Base-by-base conservation (phyloP, 345 rosid species). In the Litchi chinensis region DNA sequence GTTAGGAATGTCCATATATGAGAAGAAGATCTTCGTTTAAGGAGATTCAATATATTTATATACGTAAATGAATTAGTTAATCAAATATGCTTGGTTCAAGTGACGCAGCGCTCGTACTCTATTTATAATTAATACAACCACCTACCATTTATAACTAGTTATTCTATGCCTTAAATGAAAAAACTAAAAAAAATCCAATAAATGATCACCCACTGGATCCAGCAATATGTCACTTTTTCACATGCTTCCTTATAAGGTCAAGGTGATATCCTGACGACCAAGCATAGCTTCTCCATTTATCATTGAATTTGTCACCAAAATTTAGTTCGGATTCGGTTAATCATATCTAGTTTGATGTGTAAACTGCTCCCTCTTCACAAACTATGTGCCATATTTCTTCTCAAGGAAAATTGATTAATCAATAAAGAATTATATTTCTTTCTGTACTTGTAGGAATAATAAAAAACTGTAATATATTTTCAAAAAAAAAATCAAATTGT, bases 211-310 rank as follows among this genome's bases (percentile, higher is more conserved):
- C 26, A 44, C 43, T 15, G 16, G 39, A 21, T 63, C 28, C 2
- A 68, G 22, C 2, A 6, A 63, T 39, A 65, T 73, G 73, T 24
- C 74, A 79, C 66, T n/a, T 40, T 28, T 60, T 79, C 77, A 28
- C 77, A 68, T 70, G 62, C 70, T 68, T 68, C 6, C 71, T 52
- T 52, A 19, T 3, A 46, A 41, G 56, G n/a, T 37, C 37, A 32
- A 32, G 37, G 37, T 32, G 37, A 32, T 32, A 3, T 32, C 37
- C 37, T 32, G 37, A 32, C 2, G 37, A 32, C 65, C 37, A 56
- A 24, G 15, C 32, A 39, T 37, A 72, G 5, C 68, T 60, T 8
- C 24, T 22, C 3, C 3, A 21, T 32, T 73, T 21, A 11, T 59
- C 66, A 73, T 52, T 71, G 32, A 44, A 24, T 46, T 26, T 52